Percentiles rank a stretch among this genome's conserved stretches.
Conservation (phyloP, 2,329 filamentous ascomycete genomes). For the Aspergillus sp. region DNA sequence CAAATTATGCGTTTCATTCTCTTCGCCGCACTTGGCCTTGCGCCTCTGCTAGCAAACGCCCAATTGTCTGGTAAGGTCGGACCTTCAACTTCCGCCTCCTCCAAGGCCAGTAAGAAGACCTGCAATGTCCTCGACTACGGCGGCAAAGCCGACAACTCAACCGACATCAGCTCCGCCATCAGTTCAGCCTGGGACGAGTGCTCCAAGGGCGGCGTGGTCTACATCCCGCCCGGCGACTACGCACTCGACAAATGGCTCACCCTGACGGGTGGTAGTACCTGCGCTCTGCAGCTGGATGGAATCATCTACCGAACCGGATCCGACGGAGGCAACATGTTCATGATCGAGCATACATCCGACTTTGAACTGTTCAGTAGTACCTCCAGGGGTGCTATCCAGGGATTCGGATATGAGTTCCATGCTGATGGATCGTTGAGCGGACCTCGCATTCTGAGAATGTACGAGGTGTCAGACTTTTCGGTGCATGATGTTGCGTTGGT, state of each 20-base stretch:
- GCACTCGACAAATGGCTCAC: conserved; percentile 48
- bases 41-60: conserved; percentile 5
- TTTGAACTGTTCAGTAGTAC: conserved; percentile 53
- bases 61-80: conserved; percentile 12
- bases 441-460: conserved; percentile 43
- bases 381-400: conserved; percentile 50
- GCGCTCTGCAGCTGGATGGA: conserved; percentile 51
- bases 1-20: conserved; percentile 3
- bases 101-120: conserved; percentile 19
- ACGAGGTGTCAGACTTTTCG: conserved; percentile 43
- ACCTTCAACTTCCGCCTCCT: conserved; percentile 5
- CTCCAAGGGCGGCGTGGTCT: conserved; percentile 46
- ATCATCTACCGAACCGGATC: conserved; percentile 50
- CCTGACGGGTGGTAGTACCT: conserved; percentile 43
- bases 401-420: conserved; percentile 48
- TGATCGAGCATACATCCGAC: conserved; percentile 45
- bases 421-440: conserved; percentile 35
- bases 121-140: conserved; percentile 53
- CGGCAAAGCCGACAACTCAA: conserved; percentile 46
- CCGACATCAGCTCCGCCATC: conserved; percentile 48
- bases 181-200: conserved; percentile 47
- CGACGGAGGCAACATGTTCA: conserved; percentile 50
- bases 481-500: conserved; percentile 48
- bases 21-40: conserved; percentile 1
- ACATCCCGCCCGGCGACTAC: conserved; percentile 48